phyloP scores from a whole-genome alignment of 2,329 filamentous ascomycete genomes.

The Epicoccum nigrum region DNA sequence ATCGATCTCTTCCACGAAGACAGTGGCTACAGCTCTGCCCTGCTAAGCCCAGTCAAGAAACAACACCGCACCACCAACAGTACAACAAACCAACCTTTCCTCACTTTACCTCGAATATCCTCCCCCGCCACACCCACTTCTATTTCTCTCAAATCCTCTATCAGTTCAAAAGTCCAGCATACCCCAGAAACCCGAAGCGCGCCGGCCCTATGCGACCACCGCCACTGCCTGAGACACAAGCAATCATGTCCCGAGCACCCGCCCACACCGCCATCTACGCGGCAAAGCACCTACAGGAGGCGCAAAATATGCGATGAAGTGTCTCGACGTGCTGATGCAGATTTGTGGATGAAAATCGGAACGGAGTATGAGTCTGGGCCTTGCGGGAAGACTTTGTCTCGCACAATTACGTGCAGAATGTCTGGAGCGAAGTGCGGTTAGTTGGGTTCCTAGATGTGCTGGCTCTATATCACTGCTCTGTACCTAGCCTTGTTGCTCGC shows the following conservation, averaged over 20 bases:
- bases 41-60: too few species aligned
- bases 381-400: not conserved
- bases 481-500: too few species aligned
- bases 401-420: too few species aligned
- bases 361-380: not conserved
- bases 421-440: too few species aligned
- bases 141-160: not conserved
- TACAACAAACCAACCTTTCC: not conserved
- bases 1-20: not conserved
- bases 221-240: slow-evolving; percentile 10
- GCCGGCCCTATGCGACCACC: slow-evolving; percentile 1
- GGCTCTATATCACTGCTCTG: too few species aligned
- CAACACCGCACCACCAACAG: not conserved
- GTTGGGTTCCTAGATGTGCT: too few species aligned
- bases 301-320: not conserved
- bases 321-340: not conserved
- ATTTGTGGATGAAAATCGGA: slow-evolving; percentile 12
- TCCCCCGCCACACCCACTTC: too few species aligned
- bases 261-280: not conserved
- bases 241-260: slow-evolving; percentile 8
- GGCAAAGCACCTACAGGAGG: not conserved
- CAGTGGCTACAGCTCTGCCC: not conserved
- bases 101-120: not conserved
- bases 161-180: not conserved
- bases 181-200: not conserved